phyloP scores from a whole-genome alignment of 176 grass and related monocot species.

The Dendrocalamus sinicus region DNA sequence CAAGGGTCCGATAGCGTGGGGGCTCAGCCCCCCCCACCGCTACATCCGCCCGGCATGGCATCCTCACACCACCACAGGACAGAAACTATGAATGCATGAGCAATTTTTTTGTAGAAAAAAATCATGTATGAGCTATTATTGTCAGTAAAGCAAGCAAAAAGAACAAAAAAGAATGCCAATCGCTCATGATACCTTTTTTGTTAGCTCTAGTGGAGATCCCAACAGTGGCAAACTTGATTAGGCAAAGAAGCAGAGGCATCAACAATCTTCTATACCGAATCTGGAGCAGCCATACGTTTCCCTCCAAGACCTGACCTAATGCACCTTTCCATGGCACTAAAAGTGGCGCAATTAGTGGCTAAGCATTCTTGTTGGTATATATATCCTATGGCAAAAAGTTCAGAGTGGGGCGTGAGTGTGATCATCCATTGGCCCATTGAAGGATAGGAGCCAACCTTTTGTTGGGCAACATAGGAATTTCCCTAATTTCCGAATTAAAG shows the following conservation, averaged over 20 bases:
- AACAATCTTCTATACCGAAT: not conserved
- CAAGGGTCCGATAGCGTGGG: no score
- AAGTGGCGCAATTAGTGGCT: conserved; percentile 13
- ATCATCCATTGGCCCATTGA: not conserved
- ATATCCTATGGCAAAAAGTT: conserved; percentile 18
- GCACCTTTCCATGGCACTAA: not conserved
- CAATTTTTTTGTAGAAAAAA: not conserved
- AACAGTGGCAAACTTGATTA: not conserved
- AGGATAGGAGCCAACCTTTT: not conserved
- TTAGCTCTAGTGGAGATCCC: conserved; percentile 7
- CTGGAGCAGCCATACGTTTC: not conserved
- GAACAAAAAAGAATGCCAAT: not conserved
- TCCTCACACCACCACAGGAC: not conserved
- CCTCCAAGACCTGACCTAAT: not conserved
- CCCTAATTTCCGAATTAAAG: no score
- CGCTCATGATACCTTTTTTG: not conserved
- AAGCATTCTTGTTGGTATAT: not conserved
- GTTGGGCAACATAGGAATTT: no score
- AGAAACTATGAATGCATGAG: not conserved
- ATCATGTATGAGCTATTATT: not conserved
- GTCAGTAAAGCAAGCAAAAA: conserved; percentile 13
- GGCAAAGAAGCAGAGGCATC: not conserved
- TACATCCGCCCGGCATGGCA: no score
- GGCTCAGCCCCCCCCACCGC: no score
- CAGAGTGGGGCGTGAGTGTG: conserved; percentile 1